Percentiles rank a stretch among this genome's conserved stretches.
Evolutionary conservation across 768 basidiomycete species (phyloP).

Genomic region (Jaapia argillacea): DNA sequence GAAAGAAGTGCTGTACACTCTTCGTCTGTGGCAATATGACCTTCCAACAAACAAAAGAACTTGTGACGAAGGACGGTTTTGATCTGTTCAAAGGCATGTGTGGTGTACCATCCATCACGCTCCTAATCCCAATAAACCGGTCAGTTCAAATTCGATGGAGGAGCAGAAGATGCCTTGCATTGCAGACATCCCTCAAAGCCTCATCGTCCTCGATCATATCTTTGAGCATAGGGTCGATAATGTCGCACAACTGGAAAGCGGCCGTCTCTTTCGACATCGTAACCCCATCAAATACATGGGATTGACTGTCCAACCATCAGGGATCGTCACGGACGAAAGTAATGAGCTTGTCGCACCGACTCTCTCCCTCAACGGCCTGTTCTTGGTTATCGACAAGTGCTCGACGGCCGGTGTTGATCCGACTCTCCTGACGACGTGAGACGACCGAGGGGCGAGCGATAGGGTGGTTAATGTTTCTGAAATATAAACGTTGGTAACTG

Average conservation of each 20-base stretch:
- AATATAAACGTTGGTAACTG: slow-evolving; percentile 89
- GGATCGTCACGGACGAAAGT: not conserved
- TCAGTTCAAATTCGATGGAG: not conserved
- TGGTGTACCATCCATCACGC: slow-evolving; percentile 85
- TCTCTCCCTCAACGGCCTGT: not conserved
- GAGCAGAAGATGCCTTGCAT: too few species aligned
- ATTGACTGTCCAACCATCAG: too few species aligned
- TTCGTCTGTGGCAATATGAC: slow-evolving; percentile 59
- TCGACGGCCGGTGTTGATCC: slow-evolving; percentile 30
- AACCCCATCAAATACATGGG: slow-evolving; percentile 86
- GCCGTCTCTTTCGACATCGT: slow-evolving; percentile 77
- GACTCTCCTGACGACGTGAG: slow-evolving; percentile 50
- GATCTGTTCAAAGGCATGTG: slow-evolving; percentile 70
- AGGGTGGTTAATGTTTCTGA: slow-evolving; percentile 80
- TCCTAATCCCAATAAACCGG: slow-evolving; percentile 41
- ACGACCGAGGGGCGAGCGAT: slow-evolving; percentile 71
- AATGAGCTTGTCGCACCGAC: not conserved
- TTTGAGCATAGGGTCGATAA: slow-evolving; percentile 76
- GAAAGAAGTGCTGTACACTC: slow-evolving; percentile 61
- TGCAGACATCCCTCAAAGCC: slow-evolving; percentile 59
- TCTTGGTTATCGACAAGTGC: not conserved
- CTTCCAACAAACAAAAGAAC: slow-evolving; percentile 69
- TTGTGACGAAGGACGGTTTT: slow-evolving; percentile 80
- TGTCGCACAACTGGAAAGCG: slow-evolving; percentile 91
- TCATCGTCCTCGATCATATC: slow-evolving; percentile 69